phyloP scores from a whole-genome alignment of 1,139 yeast genomes.

The Eremothecium coryli region DNA sequence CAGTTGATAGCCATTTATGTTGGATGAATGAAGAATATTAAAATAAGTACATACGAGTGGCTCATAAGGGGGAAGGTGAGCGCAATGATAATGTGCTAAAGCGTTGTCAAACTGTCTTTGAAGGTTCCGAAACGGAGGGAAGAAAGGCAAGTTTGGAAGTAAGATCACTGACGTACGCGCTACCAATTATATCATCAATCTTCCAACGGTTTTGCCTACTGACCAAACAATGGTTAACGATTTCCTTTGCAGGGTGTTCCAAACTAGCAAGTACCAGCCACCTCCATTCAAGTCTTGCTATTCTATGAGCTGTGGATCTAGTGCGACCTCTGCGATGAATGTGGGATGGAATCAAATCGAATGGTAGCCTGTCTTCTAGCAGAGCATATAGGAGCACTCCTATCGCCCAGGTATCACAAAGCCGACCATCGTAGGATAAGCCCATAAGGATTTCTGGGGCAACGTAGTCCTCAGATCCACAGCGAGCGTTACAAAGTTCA shows the following conservation, averaged over 20 bases:
- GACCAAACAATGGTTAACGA: slow-evolving; percentile 46
- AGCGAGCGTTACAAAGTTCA: slow-evolving; percentile 62
- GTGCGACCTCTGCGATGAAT: slow-evolving; percentile 42
- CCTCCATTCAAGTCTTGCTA: slow-evolving; percentile 87
- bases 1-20: no score
- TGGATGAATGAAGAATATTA: no score
- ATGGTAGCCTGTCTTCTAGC: slow-evolving; percentile 79
- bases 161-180: slow-evolving; percentile 30
- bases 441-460: slow-evolving; percentile 92
- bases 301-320: slow-evolving; percentile 67
- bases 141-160: slow-evolving; percentile 6
- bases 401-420: slow-evolving; percentile 88
- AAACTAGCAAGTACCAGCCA: slow-evolving; percentile 48
- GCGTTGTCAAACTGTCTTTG: no score
- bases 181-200: slow-evolving; percentile 33
- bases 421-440: slow-evolving; percentile 76
- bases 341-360: slow-evolving; percentile 58
- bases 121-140: no score
- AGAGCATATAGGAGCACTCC: slow-evolving; percentile 84
- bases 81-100: no score
- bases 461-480: slow-evolving; percentile 94
- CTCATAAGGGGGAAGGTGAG: no score
- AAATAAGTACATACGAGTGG: no score
- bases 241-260: slow-evolving; percentile 41
- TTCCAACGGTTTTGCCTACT: slow-evolving; percentile 44